Conservation (phyloP, 2,329 filamentous ascomycete genomes). For the Clarireedia homoeocarpa region DNA sequence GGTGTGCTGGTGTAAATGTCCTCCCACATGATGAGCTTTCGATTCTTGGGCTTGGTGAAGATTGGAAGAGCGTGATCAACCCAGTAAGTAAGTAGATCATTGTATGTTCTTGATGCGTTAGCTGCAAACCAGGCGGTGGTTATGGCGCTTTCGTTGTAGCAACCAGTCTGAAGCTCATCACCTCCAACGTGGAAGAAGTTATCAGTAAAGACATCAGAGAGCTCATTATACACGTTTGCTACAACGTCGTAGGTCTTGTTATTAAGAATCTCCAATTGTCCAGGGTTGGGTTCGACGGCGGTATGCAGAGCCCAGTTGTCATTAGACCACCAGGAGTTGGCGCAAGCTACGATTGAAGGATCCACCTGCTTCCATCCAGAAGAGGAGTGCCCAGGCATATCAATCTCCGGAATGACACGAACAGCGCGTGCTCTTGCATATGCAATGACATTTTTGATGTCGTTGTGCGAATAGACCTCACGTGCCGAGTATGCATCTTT, state of each 20-base stretch:
- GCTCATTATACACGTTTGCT: constrained; percentile 52
- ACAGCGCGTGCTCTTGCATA: constrained; percentile 63
- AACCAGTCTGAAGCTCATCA: constrained; percentile 58
- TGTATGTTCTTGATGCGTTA: constrained; percentile 61
- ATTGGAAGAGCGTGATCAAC: constrained; percentile 55
- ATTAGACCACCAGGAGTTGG: constrained; percentile 53
- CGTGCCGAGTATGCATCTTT: constrained; percentile 64
- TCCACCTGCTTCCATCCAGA: constrained; percentile 54
- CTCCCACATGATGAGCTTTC: constrained; percentile 68
- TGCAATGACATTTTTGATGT: constrained; percentile 59
- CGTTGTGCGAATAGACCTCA: constrained; percentile 56
- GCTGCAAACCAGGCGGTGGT: constrained; percentile 56
- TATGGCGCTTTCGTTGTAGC: constrained; percentile 48
- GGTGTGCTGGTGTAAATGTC: constrained; percentile 65
- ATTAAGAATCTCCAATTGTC: constrained; percentile 61
- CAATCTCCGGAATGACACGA: constrained; percentile 65
- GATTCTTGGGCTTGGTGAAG: constrained; percentile 52
- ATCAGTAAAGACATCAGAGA: constrained; percentile 64
- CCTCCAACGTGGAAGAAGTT: constrained; percentile 77
- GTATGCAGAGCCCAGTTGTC: constrained; percentile 53
- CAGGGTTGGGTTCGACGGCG: constrained; percentile 51
- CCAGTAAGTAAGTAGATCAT: constrained; percentile 60
- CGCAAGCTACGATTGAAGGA: constrained; percentile 55
- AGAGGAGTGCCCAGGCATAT: constrained; percentile 68
- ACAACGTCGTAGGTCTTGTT: constrained; percentile 55